Evolutionary conservation across 495 filamentous ascomycete species (phyloP).

Genomic region (Xylaria curta): DNA sequence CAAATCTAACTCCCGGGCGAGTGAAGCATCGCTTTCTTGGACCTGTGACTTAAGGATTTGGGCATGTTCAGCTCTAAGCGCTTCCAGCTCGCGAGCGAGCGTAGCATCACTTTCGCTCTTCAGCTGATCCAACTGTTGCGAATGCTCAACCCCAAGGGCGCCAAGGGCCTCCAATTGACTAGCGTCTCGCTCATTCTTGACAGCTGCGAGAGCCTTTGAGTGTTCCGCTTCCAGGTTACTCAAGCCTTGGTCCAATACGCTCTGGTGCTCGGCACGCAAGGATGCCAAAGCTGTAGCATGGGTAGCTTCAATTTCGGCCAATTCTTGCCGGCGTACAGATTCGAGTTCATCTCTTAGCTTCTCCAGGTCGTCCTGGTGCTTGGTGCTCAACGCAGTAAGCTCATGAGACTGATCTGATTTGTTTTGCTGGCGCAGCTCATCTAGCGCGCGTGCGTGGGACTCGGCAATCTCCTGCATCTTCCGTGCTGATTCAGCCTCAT

Average conservation of each 20-base stretch:
- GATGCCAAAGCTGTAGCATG: constrained; percentile 28
- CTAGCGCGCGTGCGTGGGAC: constrained; percentile 22
- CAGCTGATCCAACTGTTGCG: constrained; percentile 26
- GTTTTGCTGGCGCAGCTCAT: constrained; percentile 26
- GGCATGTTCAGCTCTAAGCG: constrained; percentile 27
- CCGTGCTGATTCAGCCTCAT: constrained; percentile 25
- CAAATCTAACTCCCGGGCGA: constrained; percentile 20
- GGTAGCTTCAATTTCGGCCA: constrained; percentile 26
- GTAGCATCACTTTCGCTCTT: constrained; percentile 27
- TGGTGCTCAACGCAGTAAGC: constrained; percentile 6
- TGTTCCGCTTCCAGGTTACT: constrained; percentile 28
- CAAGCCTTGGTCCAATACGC: constrained; percentile 26
- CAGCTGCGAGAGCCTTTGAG: constrained; percentile 25
- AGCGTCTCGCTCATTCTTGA: constrained; percentile 26
- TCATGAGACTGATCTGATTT: constrained; percentile 19
- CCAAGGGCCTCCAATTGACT: constrained; percentile 27
- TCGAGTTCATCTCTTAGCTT: constrained; percentile 24
- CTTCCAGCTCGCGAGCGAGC: constrained; percentile 29
- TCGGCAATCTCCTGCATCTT: constrained; percentile 31
- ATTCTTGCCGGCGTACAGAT: constrained; percentile 20
- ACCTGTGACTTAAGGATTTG: constrained; percentile 23
- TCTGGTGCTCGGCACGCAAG: constrained; percentile 31
- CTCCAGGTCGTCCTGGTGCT: constrained; percentile 26
- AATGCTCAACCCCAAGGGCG: constrained; percentile 25
- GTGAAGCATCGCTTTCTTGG: constrained; percentile 23